Evolutionary conservation across 345 rosid genomes (phyloP), one percentile per base, ranked within the genome.

Genomic region (Camelina hispida): DNA sequence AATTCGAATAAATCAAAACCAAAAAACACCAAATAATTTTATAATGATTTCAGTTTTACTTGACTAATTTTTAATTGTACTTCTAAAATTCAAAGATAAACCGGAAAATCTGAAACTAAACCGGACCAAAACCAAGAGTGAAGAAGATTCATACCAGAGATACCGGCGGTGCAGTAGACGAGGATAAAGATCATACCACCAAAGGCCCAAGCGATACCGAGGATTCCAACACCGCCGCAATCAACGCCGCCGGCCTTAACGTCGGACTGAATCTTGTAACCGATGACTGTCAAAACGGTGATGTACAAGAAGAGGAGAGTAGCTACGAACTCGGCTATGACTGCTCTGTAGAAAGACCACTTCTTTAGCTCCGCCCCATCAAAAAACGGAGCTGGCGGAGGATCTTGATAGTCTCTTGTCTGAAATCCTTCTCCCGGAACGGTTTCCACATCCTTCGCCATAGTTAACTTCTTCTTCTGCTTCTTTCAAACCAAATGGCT

Each of bases 111-210:
- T 46, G 14, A 20, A 44, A 18, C 32, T 66, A 35, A 56, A 66
- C 78, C 72, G 30, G 48, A 61, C 53, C 43, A 42, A 28, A 47
- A 40, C 15, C 68, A 51, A 70, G 75, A 85, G 54, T 18, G 15
- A 83, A 87, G 23, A 83, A 85, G 23, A 53, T 4, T 22, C 59
- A n/a, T 37, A 88, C 97, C 97, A 34, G 96, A 92, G 78, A 90
- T 87, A 71, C 97, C 97, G 11, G 94, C 94, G 9, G 97, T 90
- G 86, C 97, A 92, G 89, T 92, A 92, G 75, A 92, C 96, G 35
- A 92, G 97, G 51, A 91, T 78, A 34, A 91, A 91, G 79, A 92
- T 92, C 96, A 92, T 92, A 82, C 97, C 97, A 68, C 97, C 97
- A 1, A 92, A 90, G 62, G 97, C 93, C 97, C 96, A 90, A 65